phyloP scores from a whole-genome alignment of 768 basidiomycete species.

The Lentinula detonsa region DNA sequence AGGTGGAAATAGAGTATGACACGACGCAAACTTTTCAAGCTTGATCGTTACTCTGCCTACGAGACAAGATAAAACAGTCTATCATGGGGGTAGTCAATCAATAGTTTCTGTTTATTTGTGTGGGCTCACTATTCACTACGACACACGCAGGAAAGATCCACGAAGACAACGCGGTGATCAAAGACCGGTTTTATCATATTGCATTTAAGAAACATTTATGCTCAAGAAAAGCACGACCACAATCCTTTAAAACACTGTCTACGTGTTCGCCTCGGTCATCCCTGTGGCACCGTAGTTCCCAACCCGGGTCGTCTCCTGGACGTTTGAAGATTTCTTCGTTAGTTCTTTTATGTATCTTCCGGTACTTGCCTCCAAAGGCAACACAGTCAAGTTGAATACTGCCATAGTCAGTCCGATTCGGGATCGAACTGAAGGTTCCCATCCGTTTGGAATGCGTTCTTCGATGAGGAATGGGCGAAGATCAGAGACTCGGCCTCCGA shows the following conservation, averaged over 20 bases:
- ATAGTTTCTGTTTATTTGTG: no score
- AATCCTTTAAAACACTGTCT: neutral
- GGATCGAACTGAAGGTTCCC: constrained; percentile 57
- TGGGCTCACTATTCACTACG: no score
- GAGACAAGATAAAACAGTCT: no score
- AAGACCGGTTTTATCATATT: no score
- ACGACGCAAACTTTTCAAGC: no score
- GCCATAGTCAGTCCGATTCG: constrained; percentile 55
- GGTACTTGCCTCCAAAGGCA: constrained; percentile 32
- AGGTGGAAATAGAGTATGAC: no score
- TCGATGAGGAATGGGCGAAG: constrained; percentile 53
- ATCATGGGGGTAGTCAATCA: no score
- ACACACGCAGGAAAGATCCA: no score
- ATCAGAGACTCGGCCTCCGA: constrained; percentile 58
- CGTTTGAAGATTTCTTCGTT: neutral
- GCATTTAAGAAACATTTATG: no score
- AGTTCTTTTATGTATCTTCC: neutral
- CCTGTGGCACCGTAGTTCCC: neutral
- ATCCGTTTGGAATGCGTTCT: constrained; percentile 65
- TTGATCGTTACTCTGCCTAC: no score
- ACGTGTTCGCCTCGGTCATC: neutral
- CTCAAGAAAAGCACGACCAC: no score
- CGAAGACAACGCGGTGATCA: no score
- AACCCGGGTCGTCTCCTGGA: neutral
- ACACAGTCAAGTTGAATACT: constrained; percentile 44